phyloP scores from a whole-genome alignment of 371 early-diverging fungal species.

The Batkoa obscura region DNA sequence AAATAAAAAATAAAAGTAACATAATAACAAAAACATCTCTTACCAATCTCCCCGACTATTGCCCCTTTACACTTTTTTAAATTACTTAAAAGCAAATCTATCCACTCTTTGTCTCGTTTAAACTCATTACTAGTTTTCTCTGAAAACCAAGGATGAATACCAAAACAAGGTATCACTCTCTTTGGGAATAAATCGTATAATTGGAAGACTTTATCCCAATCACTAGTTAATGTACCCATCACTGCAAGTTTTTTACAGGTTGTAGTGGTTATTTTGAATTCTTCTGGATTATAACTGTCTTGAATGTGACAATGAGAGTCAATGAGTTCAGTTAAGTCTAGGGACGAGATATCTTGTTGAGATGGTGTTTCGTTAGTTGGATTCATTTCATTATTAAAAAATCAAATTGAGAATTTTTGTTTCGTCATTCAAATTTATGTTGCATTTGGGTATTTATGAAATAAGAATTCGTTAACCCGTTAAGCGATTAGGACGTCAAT shows the following conservation, averaged over 20 bases:
- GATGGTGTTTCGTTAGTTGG: too few relatives aligned
- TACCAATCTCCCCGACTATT: constrained; percentile 2
- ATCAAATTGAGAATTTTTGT: too few relatives aligned
- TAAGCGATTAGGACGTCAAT: too few relatives aligned
- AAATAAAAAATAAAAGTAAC: constrained; percentile 9
- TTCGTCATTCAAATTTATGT: too few relatives aligned
- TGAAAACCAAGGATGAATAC: constrained; percentile 55
- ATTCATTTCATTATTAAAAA: too few relatives aligned
- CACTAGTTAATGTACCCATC: constrained; percentile 6
- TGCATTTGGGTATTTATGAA: too few relatives aligned
- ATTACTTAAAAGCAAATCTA: constrained; percentile 8
- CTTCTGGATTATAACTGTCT: neutral
- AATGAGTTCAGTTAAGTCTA: too few relatives aligned
- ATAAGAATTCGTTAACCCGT: too few relatives aligned
- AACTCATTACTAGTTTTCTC: constrained; percentile 9
- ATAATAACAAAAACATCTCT: neutral
- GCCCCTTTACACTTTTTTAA: neutral
- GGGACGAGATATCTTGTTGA: too few relatives aligned
- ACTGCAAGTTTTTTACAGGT: neutral
- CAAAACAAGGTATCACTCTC: constrained; percentile 25
- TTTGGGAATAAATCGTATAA: constrained; percentile 13
- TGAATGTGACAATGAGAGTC: constrained; percentile 4
- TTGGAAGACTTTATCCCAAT: constrained; percentile 20
- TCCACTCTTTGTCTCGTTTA: constrained; percentile 11
- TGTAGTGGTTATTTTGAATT: neutral